Conservation (phyloP, 768 basidiomycete species). For the Calocera viscosa region DNA sequence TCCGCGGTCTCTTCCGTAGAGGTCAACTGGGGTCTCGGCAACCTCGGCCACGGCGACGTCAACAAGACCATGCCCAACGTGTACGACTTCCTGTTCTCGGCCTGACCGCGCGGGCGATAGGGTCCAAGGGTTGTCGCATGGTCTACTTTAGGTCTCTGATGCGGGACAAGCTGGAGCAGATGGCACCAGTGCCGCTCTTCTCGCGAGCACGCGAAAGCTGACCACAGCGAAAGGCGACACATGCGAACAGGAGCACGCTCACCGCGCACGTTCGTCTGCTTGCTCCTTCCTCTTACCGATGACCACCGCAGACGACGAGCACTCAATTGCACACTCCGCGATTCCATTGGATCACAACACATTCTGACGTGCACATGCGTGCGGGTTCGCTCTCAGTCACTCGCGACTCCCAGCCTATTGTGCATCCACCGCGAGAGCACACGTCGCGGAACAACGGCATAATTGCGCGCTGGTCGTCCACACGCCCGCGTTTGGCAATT, state of each 20-base stretch:
- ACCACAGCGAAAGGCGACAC: too few species aligned
- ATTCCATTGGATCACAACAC: background rate
- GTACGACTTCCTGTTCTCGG: background rate
- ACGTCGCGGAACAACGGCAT: background rate
- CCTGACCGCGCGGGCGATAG: too few species aligned
- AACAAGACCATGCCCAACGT: slow-evolving; percentile 10
- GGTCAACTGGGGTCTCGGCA: slow-evolving; percentile 47
- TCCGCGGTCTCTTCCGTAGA: slow-evolving; percentile 43
- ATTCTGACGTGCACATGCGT: background rate
- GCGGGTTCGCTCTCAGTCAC: background rate
- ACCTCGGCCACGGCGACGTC: slow-evolving; percentile 16
- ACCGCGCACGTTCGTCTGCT: background rate
- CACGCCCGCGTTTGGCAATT: background rate
- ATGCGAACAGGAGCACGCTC: too few species aligned
- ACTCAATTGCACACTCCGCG: background rate
- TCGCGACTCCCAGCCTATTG: background rate
- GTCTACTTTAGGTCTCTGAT: too few species aligned
- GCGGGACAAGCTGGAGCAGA: too few species aligned
- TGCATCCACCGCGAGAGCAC: background rate
- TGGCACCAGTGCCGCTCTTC: too few species aligned
- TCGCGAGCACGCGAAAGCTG: too few species aligned
- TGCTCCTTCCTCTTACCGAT: background rate
- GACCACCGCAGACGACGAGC: background rate
- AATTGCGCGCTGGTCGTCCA: background rate
- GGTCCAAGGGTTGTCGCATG: too few species aligned